phyloP scores from a whole-genome alignment of 2,329 filamentous ascomycete genomes.

The Hawksworthiomyces lignivorus region DNA sequence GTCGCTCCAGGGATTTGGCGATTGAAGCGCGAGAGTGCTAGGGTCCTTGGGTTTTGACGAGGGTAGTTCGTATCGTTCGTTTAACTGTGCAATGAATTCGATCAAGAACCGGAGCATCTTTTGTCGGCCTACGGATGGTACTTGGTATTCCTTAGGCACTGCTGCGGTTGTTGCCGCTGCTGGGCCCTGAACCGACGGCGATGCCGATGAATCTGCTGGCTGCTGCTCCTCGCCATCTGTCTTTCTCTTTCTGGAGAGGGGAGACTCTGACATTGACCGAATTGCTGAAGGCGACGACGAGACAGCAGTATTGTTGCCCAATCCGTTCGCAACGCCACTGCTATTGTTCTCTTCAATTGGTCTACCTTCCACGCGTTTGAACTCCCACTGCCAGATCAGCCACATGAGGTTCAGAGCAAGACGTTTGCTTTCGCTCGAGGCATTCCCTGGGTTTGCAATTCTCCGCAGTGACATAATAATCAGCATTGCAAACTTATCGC shows the following conservation, averaged over 20 bases:
- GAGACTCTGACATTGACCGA: slow-evolving; percentile 55
- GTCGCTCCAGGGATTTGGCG: slow-evolving; percentile 56
- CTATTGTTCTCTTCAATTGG: slow-evolving; percentile 15
- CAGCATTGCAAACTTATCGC: slow-evolving; percentile 81
- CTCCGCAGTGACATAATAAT: slow-evolving; percentile 87
- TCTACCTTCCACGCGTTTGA: slow-evolving; percentile 64
- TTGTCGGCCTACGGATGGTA: slow-evolving; percentile 58
- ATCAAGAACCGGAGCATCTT: slow-evolving; percentile 93
- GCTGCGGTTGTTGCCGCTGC: slow-evolving; percentile 23
- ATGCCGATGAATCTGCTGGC: slow-evolving; percentile 18
- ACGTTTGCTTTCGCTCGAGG: slow-evolving; percentile 86
- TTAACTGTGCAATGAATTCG: slow-evolving; percentile 85
- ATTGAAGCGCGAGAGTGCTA: slow-evolving; percentile 33
- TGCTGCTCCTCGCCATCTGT: slow-evolving; percentile 49
- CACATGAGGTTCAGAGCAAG: slow-evolving; percentile 85
- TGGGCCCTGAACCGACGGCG: slow-evolving; percentile 13
- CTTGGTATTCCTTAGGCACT: slow-evolving; percentile 58
- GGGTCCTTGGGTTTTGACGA: slow-evolving; percentile 59
- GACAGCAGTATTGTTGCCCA: background rate
- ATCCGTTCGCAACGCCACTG: background rate
- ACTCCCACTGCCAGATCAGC: slow-evolving; percentile 88
- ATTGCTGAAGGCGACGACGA: slow-evolving; percentile 16
- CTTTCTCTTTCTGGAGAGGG: slow-evolving; percentile 66
- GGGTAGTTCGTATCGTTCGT: slow-evolving; percentile 74
- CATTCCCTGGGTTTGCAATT: slow-evolving; percentile 73